Percentiles rank a stretch among this genome's conserved stretches.
phyloP scores from a whole-genome alignment of 495 filamentous ascomycete genomes.

The Penicillium cosmopolitanum region DNA sequence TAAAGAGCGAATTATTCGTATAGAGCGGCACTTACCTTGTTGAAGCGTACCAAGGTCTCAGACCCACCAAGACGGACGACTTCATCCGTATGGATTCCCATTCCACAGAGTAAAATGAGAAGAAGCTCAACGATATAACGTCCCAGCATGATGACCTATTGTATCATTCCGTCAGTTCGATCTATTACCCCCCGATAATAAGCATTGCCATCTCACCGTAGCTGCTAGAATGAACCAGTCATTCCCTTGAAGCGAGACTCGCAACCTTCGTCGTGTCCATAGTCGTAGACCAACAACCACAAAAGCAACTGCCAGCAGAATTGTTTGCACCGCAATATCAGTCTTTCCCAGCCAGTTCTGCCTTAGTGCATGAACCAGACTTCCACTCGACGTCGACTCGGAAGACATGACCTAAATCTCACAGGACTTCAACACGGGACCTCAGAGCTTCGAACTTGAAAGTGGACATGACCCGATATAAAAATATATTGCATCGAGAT shows the following conservation, averaged over 20 bases:
- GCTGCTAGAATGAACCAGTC: slow-evolving; percentile 27
- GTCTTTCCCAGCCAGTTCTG: slow-evolving; percentile 32
- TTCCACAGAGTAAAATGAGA: slow-evolving; percentile 23
- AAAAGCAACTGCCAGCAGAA: slow-evolving; percentile 19
- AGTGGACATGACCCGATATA: slow-evolving; percentile 11
- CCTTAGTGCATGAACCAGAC: slow-evolving; percentile 21
- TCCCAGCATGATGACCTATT: slow-evolving; percentile 22
- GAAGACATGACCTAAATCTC: slow-evolving; percentile 19
- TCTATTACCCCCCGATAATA: not conserved
- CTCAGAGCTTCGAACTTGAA: not conserved
- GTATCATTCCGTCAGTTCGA: not conserved
- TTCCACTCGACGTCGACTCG: slow-evolving; percentile 10
- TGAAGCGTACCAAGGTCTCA: slow-evolving; percentile 20
- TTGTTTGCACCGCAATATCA: slow-evolving; percentile 28
- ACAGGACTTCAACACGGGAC: not conserved
- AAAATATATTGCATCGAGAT: slow-evolving; percentile 1
- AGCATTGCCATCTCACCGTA: slow-evolving; percentile 16
- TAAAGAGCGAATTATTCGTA: not conserved
- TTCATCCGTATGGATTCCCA: slow-evolving; percentile 25
- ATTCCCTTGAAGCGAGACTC: slow-evolving; percentile 17
- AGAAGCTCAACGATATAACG: slow-evolving; percentile 28
- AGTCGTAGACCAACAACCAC: slow-evolving; percentile 23
- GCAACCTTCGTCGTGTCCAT: slow-evolving; percentile 25
- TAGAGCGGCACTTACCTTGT: slow-evolving; percentile 14
- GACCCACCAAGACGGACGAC: slow-evolving; percentile 18